Evolutionary conservation across 805 yeast species (phyloP), one percentile per base, ranked within the genome.

Genomic region (Brettanomyces custersianus): DNA sequence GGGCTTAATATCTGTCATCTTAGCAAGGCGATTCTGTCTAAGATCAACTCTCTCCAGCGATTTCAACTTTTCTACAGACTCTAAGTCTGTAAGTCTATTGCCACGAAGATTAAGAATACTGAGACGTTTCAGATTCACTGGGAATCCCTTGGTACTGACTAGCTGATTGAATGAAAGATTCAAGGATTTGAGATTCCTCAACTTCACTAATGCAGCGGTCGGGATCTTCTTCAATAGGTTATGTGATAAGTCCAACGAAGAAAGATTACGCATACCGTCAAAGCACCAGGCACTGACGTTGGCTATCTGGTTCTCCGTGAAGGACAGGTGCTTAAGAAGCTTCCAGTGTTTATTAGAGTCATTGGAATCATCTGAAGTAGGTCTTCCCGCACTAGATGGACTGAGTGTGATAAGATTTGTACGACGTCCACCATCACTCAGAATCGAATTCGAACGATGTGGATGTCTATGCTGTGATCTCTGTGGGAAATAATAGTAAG

Each of bases 241-340:
- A 40, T 66, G 62, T 2, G 83, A 76, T 22, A 77, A 52, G 46
- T 78, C 80, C 34, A 77, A 60, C 2, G 68, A 58, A 1, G 63
- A 48, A 10, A 68, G 45, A 31, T 57, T 54, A 15, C 44, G 50
- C 16, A 57, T 45, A 28, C 42, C 50, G 32, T 49, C 58, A 40
- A 61, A 62, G 27, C 54, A 49, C 38, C 45, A 44, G 22, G 45
- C 48, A 34, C 49, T 47, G 8, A 67, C 51, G 15, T 41, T 43
- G 2, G 52, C 40, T n/a, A 67, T 58, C 29, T 55, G 57, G 36
- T 61, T 61, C 30, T 66, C 70, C 4, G 65, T 45, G 9, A 67
- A 49, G 2, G 70, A 63, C 6, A 67, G 43, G 42, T 66, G 68
- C 22, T 57, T 60, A 22, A 67, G 46, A 8, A 51, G 51, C 37